Base-by-base conservation (phyloP, 2,329 filamentous ascomycete species). In the Catunica adiposa region DNA sequence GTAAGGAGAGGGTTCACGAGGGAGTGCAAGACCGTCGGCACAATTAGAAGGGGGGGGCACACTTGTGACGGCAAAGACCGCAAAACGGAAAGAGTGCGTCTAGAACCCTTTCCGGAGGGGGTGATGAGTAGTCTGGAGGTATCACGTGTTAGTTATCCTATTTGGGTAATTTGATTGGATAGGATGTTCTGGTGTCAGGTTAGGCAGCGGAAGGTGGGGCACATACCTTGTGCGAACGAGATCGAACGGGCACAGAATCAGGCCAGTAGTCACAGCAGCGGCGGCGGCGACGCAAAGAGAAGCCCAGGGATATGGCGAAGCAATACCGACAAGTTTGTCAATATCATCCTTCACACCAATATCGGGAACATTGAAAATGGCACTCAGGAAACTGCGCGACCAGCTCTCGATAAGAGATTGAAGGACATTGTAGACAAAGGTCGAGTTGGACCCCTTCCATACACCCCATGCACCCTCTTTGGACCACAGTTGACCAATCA, bases 401-500 rank as follows among this genome's bases (percentile, higher is more conserved):
- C 94, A 98, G 62, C 87, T 89, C 66, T 97, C 92, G 29, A 95
- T 72, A 6, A 94, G 83, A 9, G 88, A 88, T 60, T 89, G 79
- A 17, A 97, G 75, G 50, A 96, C 79, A 0, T 83, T 86, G 69
- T 97, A 95, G 52, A 97, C 74, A 64, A 97, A 98, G 1, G 89
- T 94, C 14, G 86, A 81, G 66, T 97, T 97, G 38, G 89, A 87
- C 7, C 84, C 82, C 67, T 96, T 96, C 89, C 90, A 98, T 3
- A 96, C 82, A 3, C 92, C 92, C 76, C 89, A 89, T 0, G 83
- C 83, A 37, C 89, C 87, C 66, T 94, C 90, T 62, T 85, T 90
- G 51, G 83, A 77, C 86, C 92, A 97, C 20, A 97, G 71, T 65
- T 94, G 85, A 5, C 83, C 82, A 59, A 98, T 79, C 2, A 92